Conservation (phyloP, 2,329 filamentous ascomycete genomes). For the Simplicillium aogashimaense region DNA sequence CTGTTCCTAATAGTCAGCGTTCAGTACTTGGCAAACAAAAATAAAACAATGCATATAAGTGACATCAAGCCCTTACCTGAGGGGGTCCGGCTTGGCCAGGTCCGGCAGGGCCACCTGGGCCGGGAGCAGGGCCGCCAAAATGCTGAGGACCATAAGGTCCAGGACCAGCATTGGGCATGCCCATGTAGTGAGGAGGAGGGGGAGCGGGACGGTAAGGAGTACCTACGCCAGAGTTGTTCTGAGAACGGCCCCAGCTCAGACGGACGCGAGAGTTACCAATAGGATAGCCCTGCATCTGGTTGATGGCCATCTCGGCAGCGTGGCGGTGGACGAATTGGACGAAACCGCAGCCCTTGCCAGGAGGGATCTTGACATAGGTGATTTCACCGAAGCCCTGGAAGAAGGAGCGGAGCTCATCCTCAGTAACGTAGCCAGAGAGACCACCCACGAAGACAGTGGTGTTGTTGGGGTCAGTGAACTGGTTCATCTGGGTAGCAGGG, state of each 20-base stretch:
- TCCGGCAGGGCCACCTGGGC: constrained; percentile 31
- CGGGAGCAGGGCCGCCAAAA: constrained; percentile 33
- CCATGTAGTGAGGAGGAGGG: constrained; percentile 45
- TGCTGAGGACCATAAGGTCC: constrained; percentile 35
- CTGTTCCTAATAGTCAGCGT: neutral
- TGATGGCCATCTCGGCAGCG: constrained; percentile 99
- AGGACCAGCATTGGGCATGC: constrained; percentile 33
- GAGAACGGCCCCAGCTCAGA: constrained; percentile 92
- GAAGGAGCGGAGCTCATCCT: constrained; percentile 98
- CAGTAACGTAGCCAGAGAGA: constrained; percentile 93
- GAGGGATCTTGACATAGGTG: constrained; percentile 99
- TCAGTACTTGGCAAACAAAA: neutral
- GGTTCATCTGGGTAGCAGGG: constrained; percentile 68
- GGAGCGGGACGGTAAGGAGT: constrained; percentile 95
- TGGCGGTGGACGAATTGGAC: constrained; percentile 99
- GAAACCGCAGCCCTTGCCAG: constrained; percentile 97
- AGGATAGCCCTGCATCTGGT: constrained; percentile 99
- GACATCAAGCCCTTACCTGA: constrained; percentile 25
- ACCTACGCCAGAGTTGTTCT: constrained; percentile 98
- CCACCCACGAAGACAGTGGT: constrained; percentile 98
- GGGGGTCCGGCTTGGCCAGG: constrained; percentile 27
- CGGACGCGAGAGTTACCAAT: constrained; percentile 98
- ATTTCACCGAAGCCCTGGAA: constrained; percentile 99
- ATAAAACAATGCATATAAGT: neutral
- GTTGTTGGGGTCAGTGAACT: constrained; percentile 99